Evolutionary conservation across 371 early-diverging fungal species (phyloP).

Genomic region (Syncephalastrum monosporum): DNA sequence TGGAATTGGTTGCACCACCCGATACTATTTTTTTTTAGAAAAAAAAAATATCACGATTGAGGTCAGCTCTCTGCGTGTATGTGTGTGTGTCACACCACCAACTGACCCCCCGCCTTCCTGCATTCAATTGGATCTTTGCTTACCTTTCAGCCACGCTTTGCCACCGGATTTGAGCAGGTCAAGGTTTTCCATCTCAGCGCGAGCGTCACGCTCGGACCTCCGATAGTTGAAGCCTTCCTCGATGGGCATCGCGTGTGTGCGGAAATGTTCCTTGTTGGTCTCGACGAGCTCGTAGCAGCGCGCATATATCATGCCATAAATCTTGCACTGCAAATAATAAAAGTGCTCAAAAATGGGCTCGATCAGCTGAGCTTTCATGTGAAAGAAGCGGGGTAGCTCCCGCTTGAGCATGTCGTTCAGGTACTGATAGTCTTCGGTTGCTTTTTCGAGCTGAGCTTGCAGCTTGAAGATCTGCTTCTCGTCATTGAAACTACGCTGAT

Average conservation of each 20-base stretch:
- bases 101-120: too few relatives aligned
- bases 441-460: constrained; percentile 63
- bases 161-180: constrained; percentile 45
- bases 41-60: too few relatives aligned
- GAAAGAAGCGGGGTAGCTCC: constrained; percentile 70
- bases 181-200: constrained; percentile 34
- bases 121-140: too few relatives aligned
- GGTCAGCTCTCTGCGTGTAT: too few relatives aligned
- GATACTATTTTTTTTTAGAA: constrained; percentile 22
- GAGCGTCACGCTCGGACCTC: constrained; percentile 23
- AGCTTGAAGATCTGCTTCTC: constrained; percentile 72
- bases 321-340: constrained; percentile 68
- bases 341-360: constrained; percentile 75
- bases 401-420: constrained; percentile 66
- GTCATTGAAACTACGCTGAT: constrained; percentile 65
- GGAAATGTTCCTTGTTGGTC: constrained; percentile 36
- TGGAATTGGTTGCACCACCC: constrained; percentile 34
- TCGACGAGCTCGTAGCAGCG: constrained; percentile 52
- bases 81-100: too few relatives aligned
- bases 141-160: constrained; percentile 34
- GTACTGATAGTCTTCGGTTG: constrained; percentile 74
- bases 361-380: constrained; percentile 56
- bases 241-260: constrained; percentile 34
- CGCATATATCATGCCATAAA: constrained; percentile 56
- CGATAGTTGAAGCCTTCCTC: constrained; percentile 37